Evolutionary conservation across 257 asterid genomes (phyloP).

Genomic region (Gynochthodes officinalis): DNA sequence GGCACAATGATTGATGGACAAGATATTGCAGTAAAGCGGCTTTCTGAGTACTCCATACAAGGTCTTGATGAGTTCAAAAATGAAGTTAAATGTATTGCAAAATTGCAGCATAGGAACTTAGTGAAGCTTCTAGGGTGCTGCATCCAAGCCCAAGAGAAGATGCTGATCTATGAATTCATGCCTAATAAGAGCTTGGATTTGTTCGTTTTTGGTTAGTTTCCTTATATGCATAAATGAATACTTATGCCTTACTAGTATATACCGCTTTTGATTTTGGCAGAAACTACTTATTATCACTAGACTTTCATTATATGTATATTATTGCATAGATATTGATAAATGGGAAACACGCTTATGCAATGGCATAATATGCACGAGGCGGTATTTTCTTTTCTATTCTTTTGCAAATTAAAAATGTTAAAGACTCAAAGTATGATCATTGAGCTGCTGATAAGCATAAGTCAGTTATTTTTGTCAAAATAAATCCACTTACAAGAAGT

Average conservation of each 20-base stretch:
- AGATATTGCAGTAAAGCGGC: constrained; percentile 51
- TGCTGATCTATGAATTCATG: constrained; percentile 53
- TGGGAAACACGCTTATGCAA: not conserved
- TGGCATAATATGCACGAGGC: not conserved
- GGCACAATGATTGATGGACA: constrained; percentile 37
- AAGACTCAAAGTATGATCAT: not conserved
- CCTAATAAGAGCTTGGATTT: constrained; percentile 47
- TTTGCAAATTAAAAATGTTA: not conserved
- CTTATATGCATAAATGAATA: not conserved
- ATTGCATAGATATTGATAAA: too few species aligned
- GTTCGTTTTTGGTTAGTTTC: constrained; percentile 38
- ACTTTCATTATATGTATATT: too few species aligned
- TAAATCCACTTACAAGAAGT: not conserved
- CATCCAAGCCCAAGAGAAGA: constrained; percentile 39
- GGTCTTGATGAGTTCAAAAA: constrained; percentile 55
- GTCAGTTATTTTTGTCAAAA: not conserved
- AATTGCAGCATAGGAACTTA: constrained; percentile 59
- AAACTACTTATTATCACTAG: not conserved
- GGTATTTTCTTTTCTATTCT: not conserved
- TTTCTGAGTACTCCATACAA: constrained; percentile 43
- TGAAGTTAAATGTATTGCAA: constrained; percentile 38
- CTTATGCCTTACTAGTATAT: not conserved
- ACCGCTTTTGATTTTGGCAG: not conserved
- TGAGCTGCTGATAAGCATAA: not conserved
- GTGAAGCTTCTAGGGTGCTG: constrained; percentile 59